Evolutionary conservation across 2,329 filamentous ascomycete genomes (phyloP), one percentile per base, ranked within the genome.

Genomic region (Tothia fuscella): DNA sequence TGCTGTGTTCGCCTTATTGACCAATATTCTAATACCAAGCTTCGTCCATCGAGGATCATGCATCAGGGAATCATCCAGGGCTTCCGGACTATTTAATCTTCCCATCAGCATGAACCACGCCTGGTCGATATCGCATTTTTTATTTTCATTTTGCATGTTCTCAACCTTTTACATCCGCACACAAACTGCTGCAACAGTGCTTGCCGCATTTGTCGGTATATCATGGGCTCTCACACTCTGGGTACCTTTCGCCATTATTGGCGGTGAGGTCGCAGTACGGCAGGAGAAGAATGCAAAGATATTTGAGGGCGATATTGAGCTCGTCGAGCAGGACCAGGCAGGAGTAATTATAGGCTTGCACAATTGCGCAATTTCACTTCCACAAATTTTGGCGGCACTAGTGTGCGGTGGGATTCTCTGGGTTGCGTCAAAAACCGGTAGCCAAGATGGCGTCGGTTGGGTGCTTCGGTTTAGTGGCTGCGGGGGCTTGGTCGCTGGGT

Each of bases 201-300:
- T 43, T 10, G 33, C 33, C 17, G 31, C 41, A 2, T 26, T 43
- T 9, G 29, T 46, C 7, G 55, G 54, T 16, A 39, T 58, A 2
- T 50, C 53, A 6, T 58, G 54, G 55, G 52, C 53, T 3, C 35
- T 56, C 24, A 57, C 53, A 2, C 49, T 53, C 33, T 57, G 51
- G 53, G 52, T 49, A 16, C 56, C 55, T 1, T 55, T 54, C 38
- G 53, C 53, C 1, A 45, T 57, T 19, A 55, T 58, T 14, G 53
- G 51, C 6, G 44, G 44, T 9, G 55, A 56, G 35, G 45, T 55
- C 19, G 41, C 41, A 4, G 41, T 24, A 19, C n/a, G 41, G 17
- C 33, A 43, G 17, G 41, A 29, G 19, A 9, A n/a, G 4, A 38
- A 38, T 20, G 24, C 32, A 19, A 24, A 29, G 19, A 17, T 43